Conservation (phyloP, 202 grass and related monocot genomes). For the Carex sylvatica region DNA sequence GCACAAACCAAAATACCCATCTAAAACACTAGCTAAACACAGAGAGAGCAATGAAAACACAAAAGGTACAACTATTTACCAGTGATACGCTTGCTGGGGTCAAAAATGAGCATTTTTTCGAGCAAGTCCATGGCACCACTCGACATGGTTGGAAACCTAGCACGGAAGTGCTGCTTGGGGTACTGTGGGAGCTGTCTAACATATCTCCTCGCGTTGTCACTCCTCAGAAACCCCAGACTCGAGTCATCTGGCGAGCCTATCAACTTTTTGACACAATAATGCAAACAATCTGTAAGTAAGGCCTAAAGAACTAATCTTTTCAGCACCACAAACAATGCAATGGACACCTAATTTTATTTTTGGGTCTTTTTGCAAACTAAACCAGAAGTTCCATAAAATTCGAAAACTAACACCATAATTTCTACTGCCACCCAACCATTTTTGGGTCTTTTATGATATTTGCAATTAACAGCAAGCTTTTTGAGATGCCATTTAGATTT, state of each 20-base stretch:
- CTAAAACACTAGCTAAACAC: slow-evolving; percentile 18
- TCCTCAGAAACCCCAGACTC: slow-evolving; percentile 89
- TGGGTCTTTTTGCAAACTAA: neutral
- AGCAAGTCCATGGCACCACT: slow-evolving; percentile 79
- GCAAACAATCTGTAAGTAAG: slow-evolving; percentile 27
- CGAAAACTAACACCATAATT: too few species aligned
- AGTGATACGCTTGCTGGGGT: slow-evolving; percentile 93
- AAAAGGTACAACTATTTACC: slow-evolving; percentile 44
- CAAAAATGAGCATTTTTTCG: slow-evolving; percentile 95
- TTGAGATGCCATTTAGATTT: neutral
- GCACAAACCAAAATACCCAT: slow-evolving; percentile 6
- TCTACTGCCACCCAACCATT: neutral
- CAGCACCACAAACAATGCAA: neutral
- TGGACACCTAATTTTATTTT: neutral
- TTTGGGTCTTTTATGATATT: neutral
- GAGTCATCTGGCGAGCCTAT: slow-evolving; percentile 92
- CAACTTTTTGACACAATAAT: slow-evolving; percentile 54
- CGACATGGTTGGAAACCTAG: slow-evolving; percentile 77
- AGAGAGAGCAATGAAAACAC: slow-evolving; percentile 28
- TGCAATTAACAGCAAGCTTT: neutral
- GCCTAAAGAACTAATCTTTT: neutral
- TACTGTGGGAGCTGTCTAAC: slow-evolving; percentile 88
- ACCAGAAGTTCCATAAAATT: neutral
- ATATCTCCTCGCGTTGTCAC: slow-evolving; percentile 89
- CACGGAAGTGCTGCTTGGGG: slow-evolving; percentile 79